Base-by-base conservation (phyloP, 768 basidiomycete genomes). In the Coprinellus micaceus region DNA sequence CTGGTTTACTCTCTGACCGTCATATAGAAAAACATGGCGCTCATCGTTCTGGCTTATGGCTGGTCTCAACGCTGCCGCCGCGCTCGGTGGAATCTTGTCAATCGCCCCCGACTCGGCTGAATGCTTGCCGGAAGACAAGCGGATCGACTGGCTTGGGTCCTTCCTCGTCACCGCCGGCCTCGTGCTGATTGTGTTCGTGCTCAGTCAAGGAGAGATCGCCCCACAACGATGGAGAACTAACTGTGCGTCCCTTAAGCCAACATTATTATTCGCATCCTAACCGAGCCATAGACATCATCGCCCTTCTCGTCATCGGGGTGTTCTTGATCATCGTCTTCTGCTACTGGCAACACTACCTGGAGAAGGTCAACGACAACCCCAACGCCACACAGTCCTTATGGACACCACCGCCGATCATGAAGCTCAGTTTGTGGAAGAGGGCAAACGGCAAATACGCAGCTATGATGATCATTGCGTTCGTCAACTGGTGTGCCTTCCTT, bases 141-240 rank as follows among this genome's bases (percentile, higher is more conserved):
- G 84, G 0, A 77, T 93, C 0, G 92, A 94, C 58, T 92, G 89
- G 89, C 68, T 89, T 19, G 92, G 92, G 2, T 87, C 86, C 0
- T 67, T 77, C 15, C 67, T 93, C 15, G 69, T 74, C 13, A 90
- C 89, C 0, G 66, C 73, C 0, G 89, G 88, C 0, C 71, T 93
- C 29, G 80, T 87, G 1, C 69, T 93, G 0, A 75, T 94, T 58
- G 77, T 86, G 7, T 93, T 91, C 61, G 84, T 85, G 0, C 78
- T 94, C 3, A 82, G 85, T 47, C 82, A 89, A 59, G 89, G 83
- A 5, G 77, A 80, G 17, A 66, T 77, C 12, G 87, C 84, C 0
- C 75, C 80, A 0, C 46, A 82, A 3, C 77, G 81, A 19, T 92
- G 88, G 88, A 70, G 66, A 10, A 85, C 85, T 3, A 62, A 64